phyloP scores from a whole-genome alignment of 2,329 filamentous ascomycete species.

The Macrophomina tecta region DNA sequence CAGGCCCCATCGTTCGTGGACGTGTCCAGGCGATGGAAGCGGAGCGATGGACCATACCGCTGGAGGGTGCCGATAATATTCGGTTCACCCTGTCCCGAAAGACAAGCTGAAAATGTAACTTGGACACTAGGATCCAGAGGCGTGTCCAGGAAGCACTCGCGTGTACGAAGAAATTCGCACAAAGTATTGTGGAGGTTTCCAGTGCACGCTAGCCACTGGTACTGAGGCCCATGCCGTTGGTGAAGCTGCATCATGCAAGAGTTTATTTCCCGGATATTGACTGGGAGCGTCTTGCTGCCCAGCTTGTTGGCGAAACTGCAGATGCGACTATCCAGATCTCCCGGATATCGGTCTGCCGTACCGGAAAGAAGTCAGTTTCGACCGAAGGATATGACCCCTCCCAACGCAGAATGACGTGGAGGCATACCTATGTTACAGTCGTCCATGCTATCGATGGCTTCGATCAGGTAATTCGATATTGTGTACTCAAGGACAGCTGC shows the following conservation, averaged over 20 bases:
- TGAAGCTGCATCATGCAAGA: conserved; percentile 38
- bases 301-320: conserved; percentile 30
- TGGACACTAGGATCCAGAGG: conserved; percentile 31
- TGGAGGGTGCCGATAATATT: conserved; percentile 33
- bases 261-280: conserved; percentile 36
- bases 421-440: conserved; percentile 18
- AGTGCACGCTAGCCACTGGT: conserved; percentile 37
- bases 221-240: conserved; percentile 30
- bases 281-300: conserved; percentile 15
- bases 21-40: conserved; percentile 32
- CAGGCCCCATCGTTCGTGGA: conserved; percentile 30
- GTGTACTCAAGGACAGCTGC: conserved; percentile 33
- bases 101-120: conserved; percentile 30
- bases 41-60: conserved; percentile 36
- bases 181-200: conserved; percentile 37
- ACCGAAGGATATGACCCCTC: not conserved
- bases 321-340: conserved; percentile 28
- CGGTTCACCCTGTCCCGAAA: conserved; percentile 20
- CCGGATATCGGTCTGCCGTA: conserved; percentile 7
- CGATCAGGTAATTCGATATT: conserved; percentile 33
- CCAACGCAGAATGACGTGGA: not conserved
- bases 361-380: not conserved
- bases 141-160: conserved; percentile 40
- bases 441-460: conserved; percentile 29
- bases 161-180: conserved; percentile 41